Percentiles rank a stretch among this genome's conserved stretches.
Conservation (phyloP, 306 rosid genomes). For the Betula pendula region DNA sequence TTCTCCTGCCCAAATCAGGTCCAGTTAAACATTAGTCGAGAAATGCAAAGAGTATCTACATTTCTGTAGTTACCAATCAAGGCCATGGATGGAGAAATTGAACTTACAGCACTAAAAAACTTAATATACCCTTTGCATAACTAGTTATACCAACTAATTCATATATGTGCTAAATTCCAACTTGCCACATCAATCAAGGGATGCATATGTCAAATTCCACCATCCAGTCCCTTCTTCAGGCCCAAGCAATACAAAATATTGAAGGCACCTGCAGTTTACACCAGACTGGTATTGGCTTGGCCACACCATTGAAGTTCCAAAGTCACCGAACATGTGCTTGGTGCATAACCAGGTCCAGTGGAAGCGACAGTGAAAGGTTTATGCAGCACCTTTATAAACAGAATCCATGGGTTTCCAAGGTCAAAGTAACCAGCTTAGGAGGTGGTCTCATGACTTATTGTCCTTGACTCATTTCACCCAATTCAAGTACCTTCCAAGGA, state of each 20-base stretch:
- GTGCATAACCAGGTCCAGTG: conserved; percentile 13
- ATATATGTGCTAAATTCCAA: conserved; percentile 17
- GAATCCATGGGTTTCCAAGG: conserved; percentile 21
- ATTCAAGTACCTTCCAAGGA: not conserved
- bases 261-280: conserved; percentile 5
- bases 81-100: conserved; percentile 6
- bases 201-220: conserved; percentile 15
- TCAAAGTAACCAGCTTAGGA: conserved; percentile 13
- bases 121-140: conserved; percentile 14
- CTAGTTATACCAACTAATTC: conserved; percentile 17
- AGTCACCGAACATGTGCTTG: conserved; percentile 15
- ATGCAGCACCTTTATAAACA: conserved; percentile 25
- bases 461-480: conserved; percentile 5
- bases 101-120: conserved; percentile 12
- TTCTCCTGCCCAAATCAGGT: conserved; percentile 15
- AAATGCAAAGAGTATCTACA: conserved; percentile 9
- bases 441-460: not conserved
- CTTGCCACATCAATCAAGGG: conserved; percentile 16
- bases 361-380: conserved; percentile 17
- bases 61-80: not conserved
- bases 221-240: conserved; percentile 7
- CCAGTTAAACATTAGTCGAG: not conserved
- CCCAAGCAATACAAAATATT: conserved; percentile 4
- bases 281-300: conserved; percentile 14
- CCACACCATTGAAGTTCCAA: conserved; percentile 13